Percentiles rank a stretch among this genome's conserved stretches.
phyloP scores from a whole-genome alignment of 306 rosid species.

The Delonix regia region DNA sequence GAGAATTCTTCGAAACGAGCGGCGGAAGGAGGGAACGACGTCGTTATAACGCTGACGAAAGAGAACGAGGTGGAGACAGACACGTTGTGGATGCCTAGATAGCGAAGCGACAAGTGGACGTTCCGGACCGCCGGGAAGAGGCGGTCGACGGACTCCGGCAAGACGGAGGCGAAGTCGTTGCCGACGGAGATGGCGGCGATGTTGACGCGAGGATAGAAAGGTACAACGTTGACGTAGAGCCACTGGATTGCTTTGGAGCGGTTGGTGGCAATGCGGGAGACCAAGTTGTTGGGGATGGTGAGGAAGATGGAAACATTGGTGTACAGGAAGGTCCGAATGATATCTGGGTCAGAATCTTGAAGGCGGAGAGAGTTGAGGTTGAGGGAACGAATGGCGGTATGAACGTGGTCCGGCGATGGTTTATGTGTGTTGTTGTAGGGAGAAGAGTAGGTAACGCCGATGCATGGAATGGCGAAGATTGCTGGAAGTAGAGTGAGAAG shows the following conservation, averaged over 20 bases:
- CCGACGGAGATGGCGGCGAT: conserved; percentile 86
- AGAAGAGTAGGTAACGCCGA: conserved; percentile 65
- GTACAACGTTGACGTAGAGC: conserved; percentile 71
- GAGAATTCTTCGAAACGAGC: conserved; percentile 59
- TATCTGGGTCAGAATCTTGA: conserved; percentile 56
- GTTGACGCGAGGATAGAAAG: conserved; percentile 84
- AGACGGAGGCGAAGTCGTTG: conserved; percentile 52
- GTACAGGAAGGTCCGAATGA: conserved; percentile 70
- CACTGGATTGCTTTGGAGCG: conserved; percentile 68
- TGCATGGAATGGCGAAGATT: conserved; percentile 39
- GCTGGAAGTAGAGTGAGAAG: conserved; percentile 41
- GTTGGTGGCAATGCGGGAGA: conserved; percentile 63
- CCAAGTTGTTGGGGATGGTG: conserved; percentile 69
- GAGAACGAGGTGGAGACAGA: conserved; percentile 83
- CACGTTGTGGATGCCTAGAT: conserved; percentile 70
- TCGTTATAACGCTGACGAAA: conserved; percentile 49
- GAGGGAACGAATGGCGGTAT: conserved; percentile 45
- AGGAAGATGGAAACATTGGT: conserved; percentile 69
- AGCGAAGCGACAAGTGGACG: conserved; percentile 63
- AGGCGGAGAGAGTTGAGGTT: conserved; percentile 61
- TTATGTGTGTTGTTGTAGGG: conserved; percentile 22
- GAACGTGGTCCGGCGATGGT: conserved; percentile 27
- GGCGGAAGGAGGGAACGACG: conserved; percentile 80
- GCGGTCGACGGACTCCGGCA: conserved; percentile 43
- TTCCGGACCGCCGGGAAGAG: conserved; percentile 76